Conservation (phyloP, 2,329 filamentous ascomycete genomes). For the Hypomyces rosellus region DNA sequence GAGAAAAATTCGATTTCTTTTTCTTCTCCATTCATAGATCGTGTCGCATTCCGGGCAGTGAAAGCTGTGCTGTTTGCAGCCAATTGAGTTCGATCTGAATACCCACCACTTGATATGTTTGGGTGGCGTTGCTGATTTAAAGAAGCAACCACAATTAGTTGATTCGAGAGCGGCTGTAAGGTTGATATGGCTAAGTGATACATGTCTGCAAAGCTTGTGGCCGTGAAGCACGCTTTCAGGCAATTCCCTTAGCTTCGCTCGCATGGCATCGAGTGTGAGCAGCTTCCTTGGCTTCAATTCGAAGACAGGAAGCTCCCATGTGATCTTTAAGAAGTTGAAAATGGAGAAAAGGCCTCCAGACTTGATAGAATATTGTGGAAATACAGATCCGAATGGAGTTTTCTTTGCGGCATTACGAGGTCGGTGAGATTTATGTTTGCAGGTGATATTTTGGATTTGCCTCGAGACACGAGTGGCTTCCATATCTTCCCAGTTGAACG, state of each 20-base stretch:
- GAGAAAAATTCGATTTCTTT: no score
- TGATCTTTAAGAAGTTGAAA: background rate
- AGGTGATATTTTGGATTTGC: background rate
- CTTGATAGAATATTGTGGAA: background rate
- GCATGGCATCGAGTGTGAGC: background rate
- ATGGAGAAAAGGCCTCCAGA: background rate
- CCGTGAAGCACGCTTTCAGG: background rate
- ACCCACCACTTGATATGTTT: background rate
- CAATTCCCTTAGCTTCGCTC: background rate
- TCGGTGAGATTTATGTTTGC: background rate
- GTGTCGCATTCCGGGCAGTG: background rate
- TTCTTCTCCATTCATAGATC: no score
- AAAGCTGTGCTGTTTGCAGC: background rate
- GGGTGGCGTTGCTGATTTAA: background rate
- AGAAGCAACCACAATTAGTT: background rate
- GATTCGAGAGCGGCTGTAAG: background rate
- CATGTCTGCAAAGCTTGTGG: background rate
- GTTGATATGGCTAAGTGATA: background rate
- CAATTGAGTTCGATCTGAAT: background rate
- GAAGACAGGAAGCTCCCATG: background rate
- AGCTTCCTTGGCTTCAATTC: background rate
- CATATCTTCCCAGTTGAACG: no score
- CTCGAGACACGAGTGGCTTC: no score
- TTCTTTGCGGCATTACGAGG: background rate
- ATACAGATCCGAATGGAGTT: background rate